Evolutionary conservation across 352 stramenopile genomes (phyloP), one percentile per base, ranked within the genome.

Genomic region (Phytophthora podocarpi): DNA sequence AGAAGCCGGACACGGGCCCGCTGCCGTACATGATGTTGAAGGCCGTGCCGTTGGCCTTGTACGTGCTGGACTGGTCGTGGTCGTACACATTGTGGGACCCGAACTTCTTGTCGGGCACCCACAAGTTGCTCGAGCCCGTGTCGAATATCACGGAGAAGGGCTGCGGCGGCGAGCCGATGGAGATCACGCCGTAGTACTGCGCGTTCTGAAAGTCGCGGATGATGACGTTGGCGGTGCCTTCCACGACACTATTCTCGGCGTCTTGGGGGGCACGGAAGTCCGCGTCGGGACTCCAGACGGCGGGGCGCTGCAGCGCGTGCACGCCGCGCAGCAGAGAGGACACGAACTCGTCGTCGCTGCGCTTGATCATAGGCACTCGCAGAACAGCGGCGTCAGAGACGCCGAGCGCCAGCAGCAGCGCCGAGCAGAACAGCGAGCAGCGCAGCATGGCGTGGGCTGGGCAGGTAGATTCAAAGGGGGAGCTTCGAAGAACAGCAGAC

Each of bases 11-110:
- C 4, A 99, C 95, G 24, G 92, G 86, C 0, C 97, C 97, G 30
- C 78, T 96, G 26, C 96, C 96, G 73, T 99, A 99, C 76, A 96
- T 91, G 65, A 99, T 98, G 55, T 93, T 73, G 67, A 99, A 99
- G 18, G 87, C 72, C 9, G 85, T 89, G 35, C 95, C 96, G 61
- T 99, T 97, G 9, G 77, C 51, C 45, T 93, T 85, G 76, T 98
- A 98, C 7, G 82, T 82, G 15, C 60, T 82, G 26, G 90, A 98
- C 43, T 85, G 78, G 36, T 70, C 53, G 68, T 97, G 87, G 70
- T 98, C 81, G 70, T 98, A 99, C 53, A 96, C 49, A 36, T 81
- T 62, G 62, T 93, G 80, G 34, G 68, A 72, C 12, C 82, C 84
- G 70, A 91, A 95, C 42, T 85, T 78, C 43, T 64, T 70, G 70